Base-by-base conservation (phyloP, 345 rosid genomes). In the Dipteronia dyeriana region DNA sequence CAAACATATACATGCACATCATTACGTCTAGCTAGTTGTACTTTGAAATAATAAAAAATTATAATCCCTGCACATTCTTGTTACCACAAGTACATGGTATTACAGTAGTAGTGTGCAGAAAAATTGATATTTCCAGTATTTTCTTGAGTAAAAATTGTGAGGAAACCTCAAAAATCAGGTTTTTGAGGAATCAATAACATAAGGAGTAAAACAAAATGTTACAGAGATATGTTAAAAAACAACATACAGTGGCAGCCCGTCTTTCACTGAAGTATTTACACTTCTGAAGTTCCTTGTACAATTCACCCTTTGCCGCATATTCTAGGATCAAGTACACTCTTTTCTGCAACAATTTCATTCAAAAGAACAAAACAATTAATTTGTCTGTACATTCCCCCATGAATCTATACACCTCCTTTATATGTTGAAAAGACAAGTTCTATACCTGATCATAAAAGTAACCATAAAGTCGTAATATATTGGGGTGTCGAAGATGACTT, bases 371-470 rank as follows among this genome's bases (percentile, higher is more conserved):
- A 8, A 66, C n/a, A 34, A 75, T 47, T 60, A 17, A 61, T 57
- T 47, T 47, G 60, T 38, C 26, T 9, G 16, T 67, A 85, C 56
- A 63, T 63, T 59, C 63, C 68, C 31, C 34, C 22, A 53, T 53
- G n/a, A 74, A 74, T 16, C 14, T 17, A 51, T 23, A 22, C 26
- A 16, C 53, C 3, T 10, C 53, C 3, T 10, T 8, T 23, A 67
- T 45, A 49, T 53, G 53, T 23, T 67, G 41, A 63, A 47, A 25
- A 7, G 9, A 78, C 38, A 60, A 17, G 74, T 56, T 45, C 19
- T 45, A 54, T 66, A 96, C 99, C 86, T 94, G 99, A 85, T 96
- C 99, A 70, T 96, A 96, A 78, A 96, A 96, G 81, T 96, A 96
- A 67, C 99, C 99, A 79, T 94, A 96, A 29, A 96, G 94, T 1